Percentiles rank a stretch among this genome's conserved stretches.
phyloP scores from a whole-genome alignment of 192 early-diverging fungal genomes.

The Coemansia sp. region DNA sequence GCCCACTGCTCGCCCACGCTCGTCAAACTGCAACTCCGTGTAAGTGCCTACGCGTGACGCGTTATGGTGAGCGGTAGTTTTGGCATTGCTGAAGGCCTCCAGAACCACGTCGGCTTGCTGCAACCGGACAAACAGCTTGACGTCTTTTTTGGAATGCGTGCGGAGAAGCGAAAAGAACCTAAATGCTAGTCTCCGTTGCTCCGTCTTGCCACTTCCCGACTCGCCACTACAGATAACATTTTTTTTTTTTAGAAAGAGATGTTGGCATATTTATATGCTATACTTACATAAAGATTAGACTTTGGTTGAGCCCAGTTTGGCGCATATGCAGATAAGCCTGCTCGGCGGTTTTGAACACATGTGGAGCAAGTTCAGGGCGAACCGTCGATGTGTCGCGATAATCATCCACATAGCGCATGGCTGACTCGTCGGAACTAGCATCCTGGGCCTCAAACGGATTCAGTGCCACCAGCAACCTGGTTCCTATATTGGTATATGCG shows the following conservation, averaged over 20 bases:
- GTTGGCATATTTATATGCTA: too few species aligned
- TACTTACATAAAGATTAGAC: constrained; percentile 82
- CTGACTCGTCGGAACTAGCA: constrained; percentile 56
- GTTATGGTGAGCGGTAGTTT: constrained; percentile 68
- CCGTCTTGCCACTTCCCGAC: constrained; percentile 78
- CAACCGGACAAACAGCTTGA: constrained; percentile 68
- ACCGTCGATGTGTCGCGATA: constrained; percentile 59
- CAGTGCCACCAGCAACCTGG: constrained; percentile 67
- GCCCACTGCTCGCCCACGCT: constrained; percentile 82
- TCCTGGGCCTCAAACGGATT: constrained; percentile 63
- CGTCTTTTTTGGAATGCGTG: constrained; percentile 73
- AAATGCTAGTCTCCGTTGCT: constrained; percentile 75
- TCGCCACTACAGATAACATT: constrained; percentile 59
- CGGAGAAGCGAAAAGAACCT: constrained; percentile 66
- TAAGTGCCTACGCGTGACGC: constrained; percentile 84
- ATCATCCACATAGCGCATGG: constrained; percentile 70
- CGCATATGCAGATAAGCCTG: constrained; percentile 83
- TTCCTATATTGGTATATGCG: constrained; percentile 70
- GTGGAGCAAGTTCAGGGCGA: constrained; percentile 58
- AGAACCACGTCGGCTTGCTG: constrained; percentile 67
- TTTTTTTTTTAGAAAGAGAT: too few species aligned
- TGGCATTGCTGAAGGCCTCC: constrained; percentile 86
- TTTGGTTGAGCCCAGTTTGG: constrained; percentile 79
- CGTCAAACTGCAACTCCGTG: constrained; percentile 89
- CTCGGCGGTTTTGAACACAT: constrained; percentile 80